Evolutionary conservation across 805 yeast species (phyloP).

Genomic region (Candida caryicola): DNA sequence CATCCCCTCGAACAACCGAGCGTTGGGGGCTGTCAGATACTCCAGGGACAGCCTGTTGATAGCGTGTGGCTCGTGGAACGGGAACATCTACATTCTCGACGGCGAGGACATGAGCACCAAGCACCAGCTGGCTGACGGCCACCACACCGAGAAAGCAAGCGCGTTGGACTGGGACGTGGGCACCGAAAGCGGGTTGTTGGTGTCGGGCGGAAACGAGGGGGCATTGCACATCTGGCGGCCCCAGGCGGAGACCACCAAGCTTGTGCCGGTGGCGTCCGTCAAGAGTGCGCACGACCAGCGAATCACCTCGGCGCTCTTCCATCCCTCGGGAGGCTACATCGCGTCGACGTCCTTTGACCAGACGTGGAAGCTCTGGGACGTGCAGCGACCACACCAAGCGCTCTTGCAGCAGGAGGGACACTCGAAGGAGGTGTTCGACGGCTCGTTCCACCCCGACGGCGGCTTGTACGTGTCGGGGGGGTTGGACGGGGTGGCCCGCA

Average conservation of each 20-base stretch:
- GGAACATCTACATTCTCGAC: conserved; percentile 55
- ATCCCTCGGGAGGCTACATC: conserved; percentile 56
- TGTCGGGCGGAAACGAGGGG: conserved; percentile 42
- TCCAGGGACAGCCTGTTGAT: conserved; percentile 37
- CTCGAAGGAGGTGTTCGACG: conserved; percentile 61
- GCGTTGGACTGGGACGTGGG: conserved; percentile 63
- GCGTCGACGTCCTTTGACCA: conserved; percentile 78
- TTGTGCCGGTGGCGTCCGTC: conserved; percentile 18
- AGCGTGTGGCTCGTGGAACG: conserved; percentile 85
- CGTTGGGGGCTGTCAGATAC: conserved; percentile 58
- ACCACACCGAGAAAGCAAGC: conserved; percentile 64
- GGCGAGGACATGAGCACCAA: conserved; percentile 32
- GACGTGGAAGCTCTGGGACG: conserved; percentile 90
- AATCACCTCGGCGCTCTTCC: conserved; percentile 59
- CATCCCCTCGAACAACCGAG: conserved; percentile 55
- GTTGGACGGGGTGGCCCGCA: conserved; percentile 62
- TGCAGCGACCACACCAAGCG: conserved; percentile 40
- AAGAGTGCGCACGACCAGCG: conserved; percentile 43
- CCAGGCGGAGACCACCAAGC: conserved; percentile 6
- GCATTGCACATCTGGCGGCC: conserved; percentile 30
- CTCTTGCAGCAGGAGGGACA: conserved; percentile 84
- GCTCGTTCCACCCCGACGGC: conserved; percentile 74
- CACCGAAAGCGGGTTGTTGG: conserved; percentile 14
- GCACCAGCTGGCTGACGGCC: conserved; percentile 29
- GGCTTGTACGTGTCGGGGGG: conserved; percentile 75